phyloP scores from a whole-genome alignment of 202 grass and related monocot species.

The Zoysia matrella region DNA sequence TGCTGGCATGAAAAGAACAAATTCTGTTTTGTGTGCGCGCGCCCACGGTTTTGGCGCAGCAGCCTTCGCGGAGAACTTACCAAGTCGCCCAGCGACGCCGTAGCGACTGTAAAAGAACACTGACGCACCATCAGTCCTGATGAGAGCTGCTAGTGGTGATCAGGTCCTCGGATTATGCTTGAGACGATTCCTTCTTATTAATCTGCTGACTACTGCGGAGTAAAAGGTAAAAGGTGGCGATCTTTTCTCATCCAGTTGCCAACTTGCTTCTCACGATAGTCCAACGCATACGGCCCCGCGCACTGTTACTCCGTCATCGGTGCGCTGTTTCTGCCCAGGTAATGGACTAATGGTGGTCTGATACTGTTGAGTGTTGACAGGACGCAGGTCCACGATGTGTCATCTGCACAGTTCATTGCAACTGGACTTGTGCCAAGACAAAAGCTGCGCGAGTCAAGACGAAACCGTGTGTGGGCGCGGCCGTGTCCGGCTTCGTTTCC shows the following conservation, averaged over 20 bases:
- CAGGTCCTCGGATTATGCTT: slow-evolving; percentile 4
- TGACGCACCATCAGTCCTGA: not conserved
- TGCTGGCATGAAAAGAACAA: not conserved
- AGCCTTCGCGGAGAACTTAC: slow-evolving; percentile 8
- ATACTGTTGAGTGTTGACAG: no score
- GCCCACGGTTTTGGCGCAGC: slow-evolving; percentile 37
- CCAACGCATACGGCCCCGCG: not conserved
- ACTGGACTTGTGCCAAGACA: not conserved
- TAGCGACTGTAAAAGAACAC: slow-evolving; percentile 12
- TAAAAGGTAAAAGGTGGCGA: not conserved
- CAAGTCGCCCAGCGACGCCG: slow-evolving; percentile 4
- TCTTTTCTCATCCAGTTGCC: not conserved
- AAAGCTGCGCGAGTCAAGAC: not conserved
- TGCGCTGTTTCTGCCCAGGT: not conserved
- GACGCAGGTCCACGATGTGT: not conserved
- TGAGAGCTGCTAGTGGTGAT: not conserved
- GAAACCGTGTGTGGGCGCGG: not conserved
- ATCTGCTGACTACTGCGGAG: not conserved
- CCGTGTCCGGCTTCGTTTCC: not conserved
- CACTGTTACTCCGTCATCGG: not conserved
- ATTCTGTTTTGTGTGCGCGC: slow-evolving; percentile 31
- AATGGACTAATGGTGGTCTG: not conserved
- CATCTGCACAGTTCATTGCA: slow-evolving; percentile 17
- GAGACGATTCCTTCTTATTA: slow-evolving; percentile 6
- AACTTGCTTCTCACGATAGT: slow-evolving; percentile 1